phyloP scores from a whole-genome alignment of 495 filamentous ascomycete species.

The Penicillium psychrofluorescens region DNA sequence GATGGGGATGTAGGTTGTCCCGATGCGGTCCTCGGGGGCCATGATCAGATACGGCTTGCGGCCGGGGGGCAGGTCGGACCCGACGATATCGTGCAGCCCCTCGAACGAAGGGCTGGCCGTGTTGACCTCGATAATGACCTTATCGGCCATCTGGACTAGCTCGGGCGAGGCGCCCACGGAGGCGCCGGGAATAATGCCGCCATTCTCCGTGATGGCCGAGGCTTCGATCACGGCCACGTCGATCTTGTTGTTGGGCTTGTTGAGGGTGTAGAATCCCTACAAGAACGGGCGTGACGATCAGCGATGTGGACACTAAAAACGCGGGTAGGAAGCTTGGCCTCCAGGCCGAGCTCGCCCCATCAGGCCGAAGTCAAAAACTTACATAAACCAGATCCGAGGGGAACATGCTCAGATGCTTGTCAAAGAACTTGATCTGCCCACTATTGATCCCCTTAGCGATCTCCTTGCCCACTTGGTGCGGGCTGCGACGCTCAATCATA shows the following conservation, averaged over 20 bases:
- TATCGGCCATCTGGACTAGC: conserved; percentile 82
- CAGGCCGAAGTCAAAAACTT: conserved; percentile 15
- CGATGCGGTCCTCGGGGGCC: conserved; percentile 72
- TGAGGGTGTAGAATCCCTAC: conserved; percentile 73
- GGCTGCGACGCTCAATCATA: conserved; percentile 82
- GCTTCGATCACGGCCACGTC: conserved; percentile 86
- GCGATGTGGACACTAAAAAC: conserved; percentile 3
- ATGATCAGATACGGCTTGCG: conserved; percentile 86
- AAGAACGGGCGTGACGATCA: not conserved
- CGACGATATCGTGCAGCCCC: conserved; percentile 85
- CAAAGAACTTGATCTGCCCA: conserved; percentile 85
- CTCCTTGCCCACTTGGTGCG: conserved; percentile 87
- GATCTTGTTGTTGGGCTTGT: conserved; percentile 63
- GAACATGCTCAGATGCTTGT: conserved; percentile 90
- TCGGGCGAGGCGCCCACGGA: conserved; percentile 83
- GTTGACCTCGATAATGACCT: conserved; percentile 93
- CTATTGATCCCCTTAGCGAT: conserved; percentile 89
- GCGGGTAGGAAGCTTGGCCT: not conserved
- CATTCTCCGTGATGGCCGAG: conserved; percentile 84
- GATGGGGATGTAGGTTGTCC: conserved; percentile 75
- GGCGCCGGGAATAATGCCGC: conserved; percentile 83
- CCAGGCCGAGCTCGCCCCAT: not conserved
- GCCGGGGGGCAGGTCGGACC: conserved; percentile 72
- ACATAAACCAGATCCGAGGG: conserved; percentile 80
- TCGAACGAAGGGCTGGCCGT: conserved; percentile 78